Conservation (phyloP, 1,284 basidiomycete genomes). For the Ganoderma leucocontextum region DNA sequence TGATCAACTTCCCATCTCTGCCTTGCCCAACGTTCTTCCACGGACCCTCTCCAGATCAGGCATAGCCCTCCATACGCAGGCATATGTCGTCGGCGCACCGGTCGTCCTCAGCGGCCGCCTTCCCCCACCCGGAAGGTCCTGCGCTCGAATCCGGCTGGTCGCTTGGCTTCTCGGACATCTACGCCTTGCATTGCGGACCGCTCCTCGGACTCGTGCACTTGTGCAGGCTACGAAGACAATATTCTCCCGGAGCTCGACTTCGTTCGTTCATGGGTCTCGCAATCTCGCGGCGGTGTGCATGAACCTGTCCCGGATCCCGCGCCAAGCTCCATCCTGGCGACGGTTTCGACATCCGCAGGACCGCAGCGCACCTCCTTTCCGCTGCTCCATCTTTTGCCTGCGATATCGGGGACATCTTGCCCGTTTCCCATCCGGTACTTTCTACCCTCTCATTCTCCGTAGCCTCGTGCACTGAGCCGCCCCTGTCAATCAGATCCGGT, state of each 20-base stretch:
- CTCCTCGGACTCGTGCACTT: background rate
- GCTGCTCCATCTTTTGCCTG: background rate
- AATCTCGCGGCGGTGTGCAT: background rate
- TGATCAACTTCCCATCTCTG: constrained; percentile 25
- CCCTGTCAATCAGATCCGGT: background rate
- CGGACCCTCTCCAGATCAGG: constrained; percentile 15
- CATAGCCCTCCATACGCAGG: constrained; percentile 9
- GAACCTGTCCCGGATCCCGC: constrained; percentile 16
- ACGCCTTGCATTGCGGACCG: background rate
- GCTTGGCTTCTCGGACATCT: background rate
- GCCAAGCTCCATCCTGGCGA: background rate
- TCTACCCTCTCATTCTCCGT: background rate
- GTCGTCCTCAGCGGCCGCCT: background rate
- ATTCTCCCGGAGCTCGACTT: constrained; percentile 1
- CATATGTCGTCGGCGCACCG: constrained; percentile 10
- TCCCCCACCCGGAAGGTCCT: background rate
- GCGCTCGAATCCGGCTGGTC: background rate
- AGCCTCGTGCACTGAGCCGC: background rate
- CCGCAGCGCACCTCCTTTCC: background rate
- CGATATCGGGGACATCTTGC: constrained; percentile 9
- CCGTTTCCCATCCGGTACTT: background rate
- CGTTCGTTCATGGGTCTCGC: constrained; percentile 3
- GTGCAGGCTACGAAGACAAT: constrained; percentile 5
- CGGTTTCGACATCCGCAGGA: background rate
- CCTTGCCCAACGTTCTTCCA: constrained; percentile 11